phyloP scores from a whole-genome alignment of 2,329 filamentous ascomycete species.

The Pyrenochaeta sp. region DNA sequence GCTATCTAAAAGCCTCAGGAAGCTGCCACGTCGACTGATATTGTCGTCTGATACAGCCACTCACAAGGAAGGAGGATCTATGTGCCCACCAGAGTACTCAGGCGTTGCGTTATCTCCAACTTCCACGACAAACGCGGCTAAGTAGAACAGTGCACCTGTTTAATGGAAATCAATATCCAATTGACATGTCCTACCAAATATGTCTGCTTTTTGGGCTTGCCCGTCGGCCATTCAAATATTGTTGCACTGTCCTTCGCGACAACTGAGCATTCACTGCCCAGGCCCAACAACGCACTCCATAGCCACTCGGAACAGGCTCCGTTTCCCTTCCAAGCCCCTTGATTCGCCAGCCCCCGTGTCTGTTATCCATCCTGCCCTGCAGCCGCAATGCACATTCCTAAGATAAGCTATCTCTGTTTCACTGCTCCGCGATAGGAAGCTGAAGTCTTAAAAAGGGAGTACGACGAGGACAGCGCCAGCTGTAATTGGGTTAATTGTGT shows the following conservation, averaged over 20 bases:
- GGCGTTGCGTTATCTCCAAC: not conserved
- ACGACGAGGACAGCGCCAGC: not conserved
- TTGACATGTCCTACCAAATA: not conserved
- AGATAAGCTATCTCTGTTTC: conserved; percentile 42
- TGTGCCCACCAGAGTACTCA: not conserved
- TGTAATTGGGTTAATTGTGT: conserved; percentile 31
- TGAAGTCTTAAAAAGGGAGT: conserved; percentile 4
- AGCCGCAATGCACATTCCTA: conserved; percentile 25
- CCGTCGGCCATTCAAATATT: conserved; percentile 21
- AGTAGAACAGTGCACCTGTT: conserved; percentile 5
- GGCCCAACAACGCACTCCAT: not conserved
- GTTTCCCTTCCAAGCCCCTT: conserved; percentile 30
- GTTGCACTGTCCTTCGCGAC: conserved; percentile 15
- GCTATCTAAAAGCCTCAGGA: not conserved
- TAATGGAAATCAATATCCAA: not conserved
- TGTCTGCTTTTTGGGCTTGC: conserved; percentile 4
- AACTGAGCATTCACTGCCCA: conserved; percentile 7
- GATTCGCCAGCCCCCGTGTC: conserved; percentile 21
- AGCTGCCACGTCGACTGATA: not conserved
- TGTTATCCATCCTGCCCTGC: conserved; percentile 29
- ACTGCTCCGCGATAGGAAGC: conserved; percentile 48
- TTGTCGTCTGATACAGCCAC: not conserved
- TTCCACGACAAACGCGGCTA: conserved; percentile 1
- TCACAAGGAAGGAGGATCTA: not conserved
- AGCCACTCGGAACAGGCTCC: conserved; percentile 1